Conservation (phyloP, 768 basidiomycete species). For the Termitomyces sp. region DNA sequence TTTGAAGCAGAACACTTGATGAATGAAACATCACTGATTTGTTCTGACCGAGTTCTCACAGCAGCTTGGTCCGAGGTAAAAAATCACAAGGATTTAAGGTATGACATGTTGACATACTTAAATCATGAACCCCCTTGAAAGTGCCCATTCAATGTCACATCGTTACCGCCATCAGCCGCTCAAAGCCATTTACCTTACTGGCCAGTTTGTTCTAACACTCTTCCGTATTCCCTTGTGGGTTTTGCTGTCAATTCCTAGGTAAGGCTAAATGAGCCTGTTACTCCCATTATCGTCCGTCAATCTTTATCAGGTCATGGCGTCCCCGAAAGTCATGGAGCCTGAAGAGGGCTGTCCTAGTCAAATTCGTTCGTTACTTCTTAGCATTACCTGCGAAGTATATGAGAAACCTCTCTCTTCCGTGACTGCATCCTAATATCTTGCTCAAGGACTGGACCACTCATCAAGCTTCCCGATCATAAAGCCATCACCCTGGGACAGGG, state of each 20-base stretch:
- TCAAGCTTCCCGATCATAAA: conserved; percentile 27
- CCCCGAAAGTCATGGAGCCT: conserved; percentile 42
- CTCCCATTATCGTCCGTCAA: background rate
- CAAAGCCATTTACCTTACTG: conserved; percentile 42
- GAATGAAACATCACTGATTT: background rate
- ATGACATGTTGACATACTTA: background rate
- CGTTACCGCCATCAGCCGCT: conserved; percentile 39
- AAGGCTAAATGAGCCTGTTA: background rate
- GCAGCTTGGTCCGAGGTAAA: background rate
- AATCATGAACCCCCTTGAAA: background rate
- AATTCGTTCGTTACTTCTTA: conserved; percentile 25
- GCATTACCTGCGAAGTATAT: conserved; percentile 21
- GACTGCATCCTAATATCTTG: background rate
- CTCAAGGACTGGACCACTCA: conserved; percentile 29
- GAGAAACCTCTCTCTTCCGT: background rate
- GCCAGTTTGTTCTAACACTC: conserved; percentile 31
- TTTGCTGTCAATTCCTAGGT: conserved; percentile 32
- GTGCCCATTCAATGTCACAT: conserved; percentile 18
- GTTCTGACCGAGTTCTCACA: background rate
- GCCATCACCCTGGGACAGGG: conserved; percentile 33
- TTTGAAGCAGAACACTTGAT: background rate
- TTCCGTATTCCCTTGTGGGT: conserved; percentile 45
- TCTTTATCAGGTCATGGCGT: conserved; percentile 29
- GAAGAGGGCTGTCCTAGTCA: conserved; percentile 30
- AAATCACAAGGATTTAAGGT: background rate